Base-by-base conservation (phyloP, 352 stramenopile genomes). In the Albugo candida region DNA sequence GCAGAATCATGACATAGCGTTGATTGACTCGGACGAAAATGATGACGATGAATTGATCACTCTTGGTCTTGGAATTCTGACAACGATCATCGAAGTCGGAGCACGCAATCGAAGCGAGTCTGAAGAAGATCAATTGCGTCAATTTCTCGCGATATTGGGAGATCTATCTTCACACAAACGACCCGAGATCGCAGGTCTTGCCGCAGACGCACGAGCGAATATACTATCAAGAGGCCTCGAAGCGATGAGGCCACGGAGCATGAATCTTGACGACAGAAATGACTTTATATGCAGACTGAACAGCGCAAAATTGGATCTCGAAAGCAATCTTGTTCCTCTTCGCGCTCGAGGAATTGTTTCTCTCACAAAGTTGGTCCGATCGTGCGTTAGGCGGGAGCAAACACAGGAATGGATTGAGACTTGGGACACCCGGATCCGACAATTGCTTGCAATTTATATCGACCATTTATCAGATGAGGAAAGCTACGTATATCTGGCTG, bases 401-500 rank as follows among this genome's bases (percentile, higher is more conserved):
- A 34, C 49, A 2, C 53, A 86, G 36, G 38, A 43, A 8, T 24
- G 38, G 20, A 43, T 43, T 3, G 38, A 43, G 20, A 49, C 59
- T 38, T 86, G 69, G 74, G 69, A 51, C 13, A 58, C 59, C 0
- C 67, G 61, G 5, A 70, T 84, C 31, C 53, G 63, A 45, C 54
- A 62, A 36, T 53, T 91, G 20, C 50, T 75, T 49, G 14, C 43
- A 34, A 63, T 88, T 13, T 87, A 82, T 50, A 51, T 85, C 39
- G 47, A 56, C 18, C 64, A 87, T 16, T 50, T 91, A 17, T 52
- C 64, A 27, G 78, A 91, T 54, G 47, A 47, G 0, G 78, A 91
- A 54, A 91, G 78, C 50, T 91, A 91, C 52, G 78, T 91, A 1
- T 91, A 70, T 41, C 64, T 91, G n/a, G 78, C 78, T 0, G 70